Conservation (phyloP, 306 rosid species). For the Cucumis hystrix region DNA sequence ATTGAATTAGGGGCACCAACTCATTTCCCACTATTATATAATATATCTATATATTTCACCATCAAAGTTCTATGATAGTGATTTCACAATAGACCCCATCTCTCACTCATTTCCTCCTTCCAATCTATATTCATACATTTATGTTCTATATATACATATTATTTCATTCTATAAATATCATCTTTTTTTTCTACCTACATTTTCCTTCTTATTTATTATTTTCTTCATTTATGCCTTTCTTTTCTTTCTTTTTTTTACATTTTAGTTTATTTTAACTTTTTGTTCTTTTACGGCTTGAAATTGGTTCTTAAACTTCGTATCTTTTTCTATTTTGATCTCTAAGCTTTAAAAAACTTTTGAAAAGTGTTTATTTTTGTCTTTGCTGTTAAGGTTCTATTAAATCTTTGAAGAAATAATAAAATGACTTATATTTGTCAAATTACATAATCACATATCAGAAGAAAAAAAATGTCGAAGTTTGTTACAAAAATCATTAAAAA, state of each 20-base stretch:
- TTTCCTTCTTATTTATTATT: not conserved
- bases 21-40: not conserved
- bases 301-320: too few species aligned
- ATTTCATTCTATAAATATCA: not conserved
- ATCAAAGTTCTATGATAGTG: not conserved
- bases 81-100: not conserved
- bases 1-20: not conserved
- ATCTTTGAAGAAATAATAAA: too few species aligned
- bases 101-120: not conserved
- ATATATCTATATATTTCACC: not conserved
- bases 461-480: too few species aligned
- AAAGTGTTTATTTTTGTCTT: too few species aligned
- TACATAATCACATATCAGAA: too few species aligned
- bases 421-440: too few species aligned
- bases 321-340: too few species aligned
- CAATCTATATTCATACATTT: not conserved
- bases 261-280: not conserved
- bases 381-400: too few species aligned
- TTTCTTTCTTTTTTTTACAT: not conserved
- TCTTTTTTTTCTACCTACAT: not conserved
- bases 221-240: not conserved
- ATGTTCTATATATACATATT: too few species aligned
- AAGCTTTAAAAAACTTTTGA: too few species aligned
- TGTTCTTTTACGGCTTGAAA: too few species aligned
- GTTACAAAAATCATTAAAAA: too few species aligned